Evolutionary conservation across 805 yeast genomes (phyloP).

Genomic region (Zygoascus bituminiphila): DNA sequence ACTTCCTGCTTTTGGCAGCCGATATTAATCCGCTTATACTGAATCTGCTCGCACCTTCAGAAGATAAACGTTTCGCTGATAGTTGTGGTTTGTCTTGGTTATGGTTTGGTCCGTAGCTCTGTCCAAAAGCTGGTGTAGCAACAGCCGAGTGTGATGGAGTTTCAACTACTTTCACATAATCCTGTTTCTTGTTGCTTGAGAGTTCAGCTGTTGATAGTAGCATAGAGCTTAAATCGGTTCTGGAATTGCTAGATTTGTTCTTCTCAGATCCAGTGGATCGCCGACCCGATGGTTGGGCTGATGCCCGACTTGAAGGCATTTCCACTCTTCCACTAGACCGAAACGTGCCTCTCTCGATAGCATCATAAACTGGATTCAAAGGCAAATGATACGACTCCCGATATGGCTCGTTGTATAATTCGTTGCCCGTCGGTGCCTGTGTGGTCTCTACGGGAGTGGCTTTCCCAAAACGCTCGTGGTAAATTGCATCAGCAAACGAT

Average conservation of each 20-base stretch:
- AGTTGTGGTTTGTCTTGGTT: no score
- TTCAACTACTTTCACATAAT: no score
- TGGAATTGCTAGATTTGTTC: no score
- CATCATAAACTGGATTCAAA: slow-evolving; percentile 2
- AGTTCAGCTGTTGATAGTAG: no score
- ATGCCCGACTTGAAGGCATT: no score
- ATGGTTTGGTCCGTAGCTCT: no score
- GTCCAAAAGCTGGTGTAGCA: no score
- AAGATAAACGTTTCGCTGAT: neutral
- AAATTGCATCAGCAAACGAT: neutral
- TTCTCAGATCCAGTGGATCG: no score
- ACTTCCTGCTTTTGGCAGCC: slow-evolving; percentile 14
- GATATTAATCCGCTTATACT: slow-evolving; percentile 18
- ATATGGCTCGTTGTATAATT: neutral
- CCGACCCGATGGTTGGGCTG: no score
- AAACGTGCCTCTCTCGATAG: neutral
- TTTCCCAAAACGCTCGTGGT: neutral
- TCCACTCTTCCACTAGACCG: neutral
- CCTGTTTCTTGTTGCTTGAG: no score
- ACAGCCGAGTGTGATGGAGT: no score
- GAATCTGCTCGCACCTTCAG: slow-evolving; percentile 14
- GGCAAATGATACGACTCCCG: neutral
- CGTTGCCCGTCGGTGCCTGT: neutral
- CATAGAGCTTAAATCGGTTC: no score
- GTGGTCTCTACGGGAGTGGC: neutral